phyloP scores from a whole-genome alignment of 2,329 filamentous ascomycete species.

The Cordyceps cicadae region DNA sequence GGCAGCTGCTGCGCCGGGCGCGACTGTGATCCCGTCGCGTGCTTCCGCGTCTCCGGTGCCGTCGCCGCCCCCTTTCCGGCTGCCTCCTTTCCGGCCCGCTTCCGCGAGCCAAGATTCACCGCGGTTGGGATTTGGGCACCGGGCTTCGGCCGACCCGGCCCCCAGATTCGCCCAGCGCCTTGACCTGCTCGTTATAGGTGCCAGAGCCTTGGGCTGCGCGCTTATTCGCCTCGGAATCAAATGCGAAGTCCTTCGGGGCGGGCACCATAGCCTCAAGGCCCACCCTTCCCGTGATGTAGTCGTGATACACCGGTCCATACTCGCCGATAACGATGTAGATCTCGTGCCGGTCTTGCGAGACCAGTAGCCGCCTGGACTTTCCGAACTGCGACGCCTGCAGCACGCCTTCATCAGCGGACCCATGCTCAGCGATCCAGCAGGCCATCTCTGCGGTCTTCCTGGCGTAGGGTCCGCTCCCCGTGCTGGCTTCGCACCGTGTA shows the following conservation, averaged over 20 bases:
- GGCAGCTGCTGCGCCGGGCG: not conserved
- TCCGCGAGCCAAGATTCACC: too few species aligned
- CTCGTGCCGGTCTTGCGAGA: constrained; percentile 12
- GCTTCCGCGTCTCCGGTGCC: too few species aligned
- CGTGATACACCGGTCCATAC: not conserved
- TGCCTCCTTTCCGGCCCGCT: too few species aligned
- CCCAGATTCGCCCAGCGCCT: too few species aligned
- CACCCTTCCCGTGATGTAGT: not conserved
- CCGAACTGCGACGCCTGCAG: not conserved
- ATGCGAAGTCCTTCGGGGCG: not conserved
- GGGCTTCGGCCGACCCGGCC: too few species aligned
- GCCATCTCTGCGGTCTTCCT: not conserved
- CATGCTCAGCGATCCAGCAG: not conserved
- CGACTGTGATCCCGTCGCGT: not conserved
- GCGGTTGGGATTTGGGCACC: too few species aligned
- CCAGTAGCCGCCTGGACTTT: not conserved
- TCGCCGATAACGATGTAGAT: constrained; percentile 10
- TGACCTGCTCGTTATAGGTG: not conserved
- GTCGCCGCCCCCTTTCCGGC: too few species aligned
- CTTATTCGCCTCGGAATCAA: not conserved
- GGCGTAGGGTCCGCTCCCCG: not conserved
- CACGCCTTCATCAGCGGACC: not conserved
- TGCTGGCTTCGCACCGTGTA: not conserved
- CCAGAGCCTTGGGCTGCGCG: not conserved
- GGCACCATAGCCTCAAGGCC: not conserved